Evolutionary conservation across 306 rosid genomes (phyloP).

Genomic region (Prunus campanulata): DNA sequence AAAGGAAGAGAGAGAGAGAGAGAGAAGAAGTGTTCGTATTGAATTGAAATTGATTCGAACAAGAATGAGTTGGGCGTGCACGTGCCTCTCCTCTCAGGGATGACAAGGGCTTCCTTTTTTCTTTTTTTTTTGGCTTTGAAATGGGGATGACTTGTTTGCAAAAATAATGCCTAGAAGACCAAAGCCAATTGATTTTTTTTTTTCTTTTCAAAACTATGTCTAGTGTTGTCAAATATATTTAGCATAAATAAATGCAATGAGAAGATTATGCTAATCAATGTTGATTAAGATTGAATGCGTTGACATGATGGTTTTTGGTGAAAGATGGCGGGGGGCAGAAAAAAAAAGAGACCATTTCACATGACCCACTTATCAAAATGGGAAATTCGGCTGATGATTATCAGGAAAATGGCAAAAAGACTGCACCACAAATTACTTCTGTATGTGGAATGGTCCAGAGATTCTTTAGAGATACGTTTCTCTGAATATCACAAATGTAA

Average conservation of each 20-base stretch:
- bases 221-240: background rate
- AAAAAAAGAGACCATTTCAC: no score
- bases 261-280: no score
- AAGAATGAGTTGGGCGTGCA: background rate
- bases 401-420: background rate
- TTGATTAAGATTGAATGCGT: no score
- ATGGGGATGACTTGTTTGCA: background rate
- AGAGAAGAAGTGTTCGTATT: background rate
- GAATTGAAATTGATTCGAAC: background rate
- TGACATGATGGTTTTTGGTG: no score
- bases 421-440: background rate
- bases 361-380: background rate
- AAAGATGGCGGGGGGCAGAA: no score
- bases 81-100: background rate
- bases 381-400: background rate
- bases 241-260: background rate
- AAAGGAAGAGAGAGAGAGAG: background rate
- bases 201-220: background rate
- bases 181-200: no score
- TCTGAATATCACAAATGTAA: no score
- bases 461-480: no score
- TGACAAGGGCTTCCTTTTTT: background rate
- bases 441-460: background rate
- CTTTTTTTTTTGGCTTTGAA: background rate
- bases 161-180: background rate